phyloP scores from a whole-genome alignment of 352 stramenopile species.

The Globisporangium polare region DNA sequence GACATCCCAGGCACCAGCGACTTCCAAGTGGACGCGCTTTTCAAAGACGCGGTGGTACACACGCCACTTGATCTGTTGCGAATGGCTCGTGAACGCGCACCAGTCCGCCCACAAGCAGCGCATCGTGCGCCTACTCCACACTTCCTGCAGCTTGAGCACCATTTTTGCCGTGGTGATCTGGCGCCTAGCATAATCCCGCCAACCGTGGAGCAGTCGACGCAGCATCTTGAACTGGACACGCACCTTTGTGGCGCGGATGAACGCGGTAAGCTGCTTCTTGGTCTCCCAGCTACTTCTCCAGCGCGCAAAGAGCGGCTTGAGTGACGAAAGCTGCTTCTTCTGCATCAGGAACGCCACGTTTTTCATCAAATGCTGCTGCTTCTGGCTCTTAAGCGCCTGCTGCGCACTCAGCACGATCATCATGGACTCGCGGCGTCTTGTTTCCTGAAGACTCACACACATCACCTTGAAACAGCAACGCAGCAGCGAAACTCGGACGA shows the following conservation, averaged over 20 bases:
- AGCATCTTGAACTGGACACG: constrained; percentile 3
- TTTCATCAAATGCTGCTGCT: constrained; percentile 23
- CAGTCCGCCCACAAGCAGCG: background rate
- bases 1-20: constrained; percentile 6
- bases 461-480: constrained; percentile 15
- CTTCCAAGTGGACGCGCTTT: background rate
- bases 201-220: background rate
- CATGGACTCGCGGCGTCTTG: constrained; percentile 31
- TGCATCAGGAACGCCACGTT: constrained; percentile 24
- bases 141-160: background rate
- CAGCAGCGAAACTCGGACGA: constrained; percentile 14
- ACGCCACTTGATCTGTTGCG: constrained; percentile 1
- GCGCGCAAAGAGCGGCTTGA: background rate
- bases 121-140: background rate
- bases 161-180: background rate
- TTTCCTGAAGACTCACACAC: constrained; percentile 15
- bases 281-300: constrained; percentile 5
- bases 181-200: background rate
- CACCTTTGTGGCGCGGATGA: background rate
- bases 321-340: constrained; percentile 14
- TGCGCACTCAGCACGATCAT: constrained; percentile 28
- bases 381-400: constrained; percentile 27
- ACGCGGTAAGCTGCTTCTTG: background rate
- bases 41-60: constrained; percentile 12
- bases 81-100: background rate